phyloP scores from a whole-genome alignment of 2,329 filamentous ascomycete genomes.

The Colletotrichum incanum region DNA sequence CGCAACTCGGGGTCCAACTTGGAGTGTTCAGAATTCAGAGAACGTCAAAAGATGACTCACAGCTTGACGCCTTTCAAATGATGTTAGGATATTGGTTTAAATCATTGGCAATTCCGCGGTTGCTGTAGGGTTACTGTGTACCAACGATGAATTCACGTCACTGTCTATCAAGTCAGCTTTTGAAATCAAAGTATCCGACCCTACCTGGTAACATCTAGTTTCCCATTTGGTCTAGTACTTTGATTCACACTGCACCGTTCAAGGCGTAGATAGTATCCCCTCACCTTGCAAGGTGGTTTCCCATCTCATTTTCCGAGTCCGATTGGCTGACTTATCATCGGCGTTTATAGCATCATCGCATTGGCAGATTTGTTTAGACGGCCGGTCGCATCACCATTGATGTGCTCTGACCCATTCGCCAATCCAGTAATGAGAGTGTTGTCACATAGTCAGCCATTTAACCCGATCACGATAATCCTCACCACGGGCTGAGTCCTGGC shows the following conservation, averaged over 20 bases:
- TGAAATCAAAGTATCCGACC: neutral
- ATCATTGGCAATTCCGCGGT: neutral
- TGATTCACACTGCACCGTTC: neutral
- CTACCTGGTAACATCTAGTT: neutral
- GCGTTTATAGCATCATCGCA: neutral
- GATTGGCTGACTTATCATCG: slow-evolving; percentile 28
- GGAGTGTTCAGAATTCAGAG: neutral
- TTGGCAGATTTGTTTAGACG: slow-evolving; percentile 22
- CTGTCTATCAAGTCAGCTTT: neutral
- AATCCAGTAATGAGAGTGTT: slow-evolving; percentile 35
- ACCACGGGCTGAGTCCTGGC: slow-evolving; percentile 50
- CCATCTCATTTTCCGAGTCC: neutral
- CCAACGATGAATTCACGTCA: neutral
- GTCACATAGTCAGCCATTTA: slow-evolving; percentile 48
- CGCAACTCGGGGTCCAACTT: too few relatives aligned
- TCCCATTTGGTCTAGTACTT: slow-evolving; percentile 8
- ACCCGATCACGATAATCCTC: slow-evolving; percentile 53
- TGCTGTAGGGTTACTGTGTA: neutral
- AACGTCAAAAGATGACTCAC: neutral
- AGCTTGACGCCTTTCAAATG: neutral
- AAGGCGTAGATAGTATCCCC: neutral
- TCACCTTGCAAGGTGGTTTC: slow-evolving; percentile 5
- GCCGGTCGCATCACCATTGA: slow-evolving; percentile 12
- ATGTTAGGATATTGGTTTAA: neutral
- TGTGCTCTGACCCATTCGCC: slow-evolving; percentile 22